Percentiles rank a stretch among this genome's conserved stretches.
Evolutionary conservation across 768 basidiomycete species (phyloP).

Genomic region (Amanita exitialis): DNA sequence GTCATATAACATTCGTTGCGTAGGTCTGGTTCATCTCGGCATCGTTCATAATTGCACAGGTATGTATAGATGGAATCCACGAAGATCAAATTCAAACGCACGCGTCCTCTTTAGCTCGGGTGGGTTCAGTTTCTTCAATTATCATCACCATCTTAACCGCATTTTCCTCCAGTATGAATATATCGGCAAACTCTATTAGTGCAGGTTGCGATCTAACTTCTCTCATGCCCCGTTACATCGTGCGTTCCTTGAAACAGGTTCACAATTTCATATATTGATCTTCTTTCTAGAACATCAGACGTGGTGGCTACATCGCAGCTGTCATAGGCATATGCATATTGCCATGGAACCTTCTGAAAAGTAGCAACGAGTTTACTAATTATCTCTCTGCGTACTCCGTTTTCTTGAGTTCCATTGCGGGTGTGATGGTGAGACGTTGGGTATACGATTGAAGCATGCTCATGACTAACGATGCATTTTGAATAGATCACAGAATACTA

Average conservation of each 20-base stretch:
- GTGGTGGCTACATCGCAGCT: conserved; percentile 79
- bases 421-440: conserved; percentile 51
- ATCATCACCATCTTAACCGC: not conserved
- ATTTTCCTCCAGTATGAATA: conserved; percentile 48
- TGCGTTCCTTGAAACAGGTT: conserved; percentile 18
- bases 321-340: conserved; percentile 67
- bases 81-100: not conserved
- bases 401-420: conserved; percentile 72
- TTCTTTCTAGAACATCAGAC: conserved; percentile 58
- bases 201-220: conserved; percentile 81
- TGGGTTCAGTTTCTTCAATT: conserved; percentile 1
- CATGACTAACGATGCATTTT: not conserved
- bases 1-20: not conserved
- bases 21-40: conserved; percentile 73
- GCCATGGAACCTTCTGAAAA: conserved; percentile 70
- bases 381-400: conserved; percentile 79
- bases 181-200: conserved; percentile 75
- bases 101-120: conserved; percentile 6
- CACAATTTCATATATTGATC: not conserved
- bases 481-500: conserved; percentile 70
- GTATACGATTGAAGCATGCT: not conserved
- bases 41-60: conserved; percentile 73
- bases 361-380: conserved; percentile 66
- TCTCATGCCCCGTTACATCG: conserved; percentile 67
- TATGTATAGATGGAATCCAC: conserved; percentile 11